Base-by-base conservation (phyloP, 2,329 filamentous ascomycete species). In the Cercospora zeina region DNA sequence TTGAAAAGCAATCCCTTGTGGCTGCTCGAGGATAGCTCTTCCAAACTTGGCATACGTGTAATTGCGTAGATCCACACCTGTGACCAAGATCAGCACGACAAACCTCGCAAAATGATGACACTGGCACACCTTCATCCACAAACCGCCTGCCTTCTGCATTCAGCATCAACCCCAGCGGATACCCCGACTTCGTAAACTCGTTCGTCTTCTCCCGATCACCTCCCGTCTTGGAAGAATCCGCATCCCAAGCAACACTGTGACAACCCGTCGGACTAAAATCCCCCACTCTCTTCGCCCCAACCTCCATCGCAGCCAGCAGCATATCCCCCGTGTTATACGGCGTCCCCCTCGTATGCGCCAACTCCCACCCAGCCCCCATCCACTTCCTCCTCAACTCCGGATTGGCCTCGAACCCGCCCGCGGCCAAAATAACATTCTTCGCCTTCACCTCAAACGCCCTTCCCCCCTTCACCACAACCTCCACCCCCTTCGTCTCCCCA, bases 31-130 rank as follows among this genome's bases (percentile, higher is more conserved):
- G 53, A 89, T 87, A 9, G 82, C 85, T 13, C 80, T 76, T 0
- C 87, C 87, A 67, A 89, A 87, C 67, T 83, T 83, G 27, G 87
- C 87, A 67, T 89, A 89, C 0, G 87, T 89, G 69, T 84, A 88
- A 69, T 89, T 89, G 2, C 86, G 78, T 65, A 88, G 72, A 66
- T 89, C 87, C 8, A 83, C 68, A 0, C 87, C 39, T 45, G 39
- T 11, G 13, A 19, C 8, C 4, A 45, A 6, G 0, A 19, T 45
- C 16, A 45, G 39, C 7, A 21, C 19, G 7, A 14, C 19, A n/a
- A 7, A 21, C 10, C 19, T 45, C 6, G 3, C 9, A 14, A 45
- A 45, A 21, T 45, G 16, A 11, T 19, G n/a, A 19, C 9, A 11
- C 4, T 42, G 10, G 37, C 37, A 42, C 21, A 45, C 39, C 87